Percentiles rank a stretch among this genome's conserved stretches.
Conservation (phyloP, 2,329 filamentous ascomycete species). For the Volutella citrinella region DNA sequence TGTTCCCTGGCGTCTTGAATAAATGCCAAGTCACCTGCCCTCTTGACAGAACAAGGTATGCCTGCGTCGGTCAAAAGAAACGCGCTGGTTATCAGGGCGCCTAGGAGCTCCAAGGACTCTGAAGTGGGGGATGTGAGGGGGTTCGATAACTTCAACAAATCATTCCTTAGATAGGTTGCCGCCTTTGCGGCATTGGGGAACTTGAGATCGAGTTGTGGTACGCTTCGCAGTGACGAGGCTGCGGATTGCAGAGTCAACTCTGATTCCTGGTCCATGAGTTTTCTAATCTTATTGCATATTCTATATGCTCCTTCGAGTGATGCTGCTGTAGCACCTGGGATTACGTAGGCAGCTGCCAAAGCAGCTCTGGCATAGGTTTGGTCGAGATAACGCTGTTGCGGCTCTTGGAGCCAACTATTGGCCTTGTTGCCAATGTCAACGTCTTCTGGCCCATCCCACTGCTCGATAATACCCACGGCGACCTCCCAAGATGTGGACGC, state of each 20-base stretch:
- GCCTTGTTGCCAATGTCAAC: conserved; percentile 63
- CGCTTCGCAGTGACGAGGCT: conserved; percentile 40
- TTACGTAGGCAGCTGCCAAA: conserved; percentile 64
- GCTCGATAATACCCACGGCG: conserved; percentile 61
- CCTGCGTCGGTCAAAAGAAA: conserved; percentile 53
- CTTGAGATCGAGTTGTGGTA: conserved; percentile 30
- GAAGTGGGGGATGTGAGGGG: conserved; percentile 59
- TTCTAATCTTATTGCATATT: conserved; percentile 54
- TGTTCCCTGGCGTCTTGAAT: conserved; percentile 64
- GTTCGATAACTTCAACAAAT: conserved; percentile 59
- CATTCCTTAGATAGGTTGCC: conserved; percentile 31
- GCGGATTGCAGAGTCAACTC: conserved; percentile 50
- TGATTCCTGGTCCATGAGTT: conserved; percentile 57
- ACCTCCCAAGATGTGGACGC: conserved; percentile 59
- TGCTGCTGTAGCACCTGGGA: conserved; percentile 57
- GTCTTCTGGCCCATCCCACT: conserved; percentile 73
- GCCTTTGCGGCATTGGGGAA: conserved; percentile 18
- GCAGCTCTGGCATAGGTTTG: conserved; percentile 64
- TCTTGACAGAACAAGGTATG: conserved; percentile 47
- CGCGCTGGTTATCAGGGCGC: conserved; percentile 61
- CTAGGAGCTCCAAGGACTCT: conserved; percentile 56
- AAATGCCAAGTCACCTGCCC: conserved; percentile 61
- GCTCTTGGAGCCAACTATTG: conserved; percentile 56
- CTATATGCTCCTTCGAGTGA: conserved; percentile 59
- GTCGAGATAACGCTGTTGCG: conserved; percentile 58